Base-by-base conservation (phyloP, 2,329 filamentous ascomycete genomes). In the Seiridium unicorne region DNA sequence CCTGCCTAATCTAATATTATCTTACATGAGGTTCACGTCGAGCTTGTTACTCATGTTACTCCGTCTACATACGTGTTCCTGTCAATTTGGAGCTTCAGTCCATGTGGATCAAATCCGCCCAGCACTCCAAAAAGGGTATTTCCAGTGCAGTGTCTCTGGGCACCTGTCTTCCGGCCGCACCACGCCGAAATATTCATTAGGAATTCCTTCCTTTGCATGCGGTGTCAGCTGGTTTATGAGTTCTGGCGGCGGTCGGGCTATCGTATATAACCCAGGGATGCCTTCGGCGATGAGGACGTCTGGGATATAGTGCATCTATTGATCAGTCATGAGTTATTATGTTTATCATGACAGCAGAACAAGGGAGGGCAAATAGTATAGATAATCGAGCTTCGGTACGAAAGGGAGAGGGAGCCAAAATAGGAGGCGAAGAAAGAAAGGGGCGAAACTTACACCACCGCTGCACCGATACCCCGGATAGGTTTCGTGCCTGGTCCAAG, bases 251-350 rank as follows among this genome's bases (percentile, higher is more conserved):
- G 38, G 47, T 34, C 13, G 10, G n/a, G 13, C 6, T 5, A 3
- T 36, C 6, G 44, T 38, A 47, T 62, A 65, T 38, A 65, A 3
- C n/a, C 51, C 55, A 3, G 63, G 62, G 7, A 62, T 44, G 18
- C 61, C 62, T 51, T 63, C 53, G 26, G 60, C 60, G 9, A 63
- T 36, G 34, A 60, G 57, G 34, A 48, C 44, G 34, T 64, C 63
- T 51, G 60, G 61, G 35, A 65, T 64, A 34, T 60, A 61, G 46
- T 64, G 55, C 51, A 10, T 38, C n/a, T 55, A 38, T 40, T 34
- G 11, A n/a, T n/a, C 13, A n/a, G 3, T 53, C 35, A 8, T 5
- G 5, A 32, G 35, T 6, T 32, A 8, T 36, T 34, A 38, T 42
- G 32, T n/a, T 26, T 36, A 26, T 26, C 18, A 26, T 26, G 18